These are phyloP conservation scores for Aureobasidium sp. DNA, from an alignment of 2,329 filamentous ascomycete species.

Conservation along the genomic window DNA sequence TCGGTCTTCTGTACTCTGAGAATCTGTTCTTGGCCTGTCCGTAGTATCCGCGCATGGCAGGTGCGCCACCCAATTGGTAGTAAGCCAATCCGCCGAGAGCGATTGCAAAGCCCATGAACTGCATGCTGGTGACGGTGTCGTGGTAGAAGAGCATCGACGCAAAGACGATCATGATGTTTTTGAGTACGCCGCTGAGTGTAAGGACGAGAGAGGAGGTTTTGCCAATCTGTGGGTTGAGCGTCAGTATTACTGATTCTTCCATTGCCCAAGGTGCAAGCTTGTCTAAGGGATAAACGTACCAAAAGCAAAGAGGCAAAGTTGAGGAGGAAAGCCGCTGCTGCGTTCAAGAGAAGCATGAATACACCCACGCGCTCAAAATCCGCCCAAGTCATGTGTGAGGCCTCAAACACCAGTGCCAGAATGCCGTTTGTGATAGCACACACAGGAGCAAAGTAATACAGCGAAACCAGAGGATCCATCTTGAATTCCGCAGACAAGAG, in stretches of 20 bases:
- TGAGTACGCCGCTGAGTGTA: constrained; percentile 22
- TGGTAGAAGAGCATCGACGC: constrained; percentile 22
- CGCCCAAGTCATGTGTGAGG: constrained; percentile 16
- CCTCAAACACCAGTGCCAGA: constrained; percentile 18
- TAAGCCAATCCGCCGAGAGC: constrained; percentile 62
- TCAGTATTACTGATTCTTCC: not conserved
- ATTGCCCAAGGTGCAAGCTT: not conserved
- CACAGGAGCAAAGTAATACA: constrained; percentile 23
- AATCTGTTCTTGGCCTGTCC: not conserved
- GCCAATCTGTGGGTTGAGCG: constrained; percentile 18
- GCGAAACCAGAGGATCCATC: constrained; percentile 23
- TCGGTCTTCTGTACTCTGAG: not conserved
- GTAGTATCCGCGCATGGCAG: not conserved
- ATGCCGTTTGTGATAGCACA: constrained; percentile 21
- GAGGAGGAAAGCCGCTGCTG: constrained; percentile 19
- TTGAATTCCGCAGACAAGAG: constrained; percentile 21
- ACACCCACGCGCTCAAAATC: constrained; percentile 20
- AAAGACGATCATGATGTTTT: constrained; percentile 23
- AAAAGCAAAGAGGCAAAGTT: constrained; percentile 21
- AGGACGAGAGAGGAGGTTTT: constrained; percentile 23
- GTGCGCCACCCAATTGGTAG: constrained; percentile 61
- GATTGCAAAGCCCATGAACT: constrained; percentile 41
- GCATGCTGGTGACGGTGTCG: constrained; percentile 19
- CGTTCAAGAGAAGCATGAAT: constrained; percentile 19
- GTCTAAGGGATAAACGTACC: constrained; percentile 10